A percentile compares a stretch with the other conserved stretches of the same genome.
These are phyloP conservation scores for Tricholoma sp. DNA, from an alignment of 768 basidiomycete species.

Conservation along the genomic window DNA sequence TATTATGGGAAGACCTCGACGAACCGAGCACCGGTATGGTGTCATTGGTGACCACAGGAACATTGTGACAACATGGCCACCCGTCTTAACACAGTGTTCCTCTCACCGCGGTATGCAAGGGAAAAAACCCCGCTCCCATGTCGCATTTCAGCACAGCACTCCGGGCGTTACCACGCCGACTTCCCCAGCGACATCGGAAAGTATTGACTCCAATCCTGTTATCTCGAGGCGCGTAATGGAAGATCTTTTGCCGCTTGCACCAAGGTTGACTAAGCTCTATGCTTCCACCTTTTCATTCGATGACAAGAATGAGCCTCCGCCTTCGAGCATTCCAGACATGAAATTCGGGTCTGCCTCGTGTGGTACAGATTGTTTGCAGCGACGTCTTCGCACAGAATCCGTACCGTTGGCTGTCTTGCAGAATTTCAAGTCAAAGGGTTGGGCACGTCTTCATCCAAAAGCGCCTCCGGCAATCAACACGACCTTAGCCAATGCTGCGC, in stretches of 20 bases:
- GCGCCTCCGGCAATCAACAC: background rate
- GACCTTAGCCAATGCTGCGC: background rate
- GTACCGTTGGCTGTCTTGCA: background rate
- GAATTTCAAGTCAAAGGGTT: background rate
- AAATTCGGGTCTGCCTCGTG: background rate
- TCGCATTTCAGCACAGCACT: background rate
- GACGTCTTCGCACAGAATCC: background rate
- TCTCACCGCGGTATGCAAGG: background rate
- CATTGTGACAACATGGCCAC: background rate
- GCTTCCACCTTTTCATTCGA: background rate
- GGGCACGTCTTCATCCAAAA: background rate
- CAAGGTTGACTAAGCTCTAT: background rate
- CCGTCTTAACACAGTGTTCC: background rate
- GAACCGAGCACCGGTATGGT: background rate
- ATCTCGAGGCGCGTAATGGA: background rate
- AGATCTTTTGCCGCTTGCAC: background rate
- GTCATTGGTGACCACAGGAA: background rate
- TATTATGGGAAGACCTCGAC: background rate
- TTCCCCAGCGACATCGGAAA: background rate
- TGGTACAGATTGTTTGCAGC: background rate
- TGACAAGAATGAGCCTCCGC: background rate
- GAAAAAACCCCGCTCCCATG: background rate
- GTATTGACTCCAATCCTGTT: background rate
- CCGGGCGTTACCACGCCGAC: background rate
- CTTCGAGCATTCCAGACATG: background rate